Evolutionary conservation across 768 basidiomycete species (phyloP).

Genomic region (Chalciporus sphaerocephalus): DNA sequence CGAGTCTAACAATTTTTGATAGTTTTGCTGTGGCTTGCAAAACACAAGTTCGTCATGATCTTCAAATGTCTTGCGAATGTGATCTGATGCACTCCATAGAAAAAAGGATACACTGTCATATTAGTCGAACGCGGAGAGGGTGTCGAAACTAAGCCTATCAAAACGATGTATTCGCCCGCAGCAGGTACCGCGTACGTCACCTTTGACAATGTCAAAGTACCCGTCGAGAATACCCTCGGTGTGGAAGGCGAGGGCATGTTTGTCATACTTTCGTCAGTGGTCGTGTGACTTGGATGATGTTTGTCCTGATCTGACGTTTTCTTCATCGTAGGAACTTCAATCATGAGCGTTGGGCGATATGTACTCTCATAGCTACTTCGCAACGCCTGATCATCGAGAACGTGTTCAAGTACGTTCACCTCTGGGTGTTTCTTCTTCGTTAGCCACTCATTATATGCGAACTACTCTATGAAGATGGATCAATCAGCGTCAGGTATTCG

Average conservation of each 20-base stretch:
- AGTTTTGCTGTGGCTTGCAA: neutral
- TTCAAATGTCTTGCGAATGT: neutral
- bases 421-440: neutral
- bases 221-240: neutral
- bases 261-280: slow-evolving; percentile 44
- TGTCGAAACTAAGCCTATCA: neutral
- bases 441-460: neutral
- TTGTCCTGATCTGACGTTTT: neutral
- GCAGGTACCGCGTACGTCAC: neutral
- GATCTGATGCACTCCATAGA: neutral
- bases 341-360: slow-evolving; percentile 74
- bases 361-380: slow-evolving; percentile 43
- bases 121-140: neutral
- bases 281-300: neutral
- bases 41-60: neutral
- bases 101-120: neutral
- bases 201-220: neutral
- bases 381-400: slow-evolving; percentile 70
- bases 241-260: slow-evolving; percentile 22
- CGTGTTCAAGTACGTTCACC: slow-evolving; percentile 52
- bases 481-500: slow-evolving; percentile 74
- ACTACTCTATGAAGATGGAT: slow-evolving; percentile 50
- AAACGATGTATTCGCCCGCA: neutral
- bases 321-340: slow-evolving; percentile 52
- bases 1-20: neutral